Base-by-base conservation (phyloP, 2,329 filamentous ascomycete genomes). In the Drechslerella dactyloides region DNA sequence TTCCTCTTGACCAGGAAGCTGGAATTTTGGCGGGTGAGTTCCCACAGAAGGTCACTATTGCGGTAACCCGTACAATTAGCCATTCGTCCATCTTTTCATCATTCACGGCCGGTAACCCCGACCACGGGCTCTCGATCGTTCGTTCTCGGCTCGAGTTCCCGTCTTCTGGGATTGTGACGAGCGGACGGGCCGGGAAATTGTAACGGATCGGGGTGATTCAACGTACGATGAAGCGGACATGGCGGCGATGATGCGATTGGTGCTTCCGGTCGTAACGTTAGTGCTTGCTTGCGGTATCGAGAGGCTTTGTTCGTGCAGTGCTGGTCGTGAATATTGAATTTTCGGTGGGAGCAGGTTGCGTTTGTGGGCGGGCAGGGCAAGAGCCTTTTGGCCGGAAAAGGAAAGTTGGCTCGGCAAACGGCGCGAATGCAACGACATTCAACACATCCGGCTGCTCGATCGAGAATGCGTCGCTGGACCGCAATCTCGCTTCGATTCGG, bases 1-100 rank as follows among this genome's bases (percentile, higher is more conserved):
- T 87, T 89, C 84, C 90, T 90, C 90, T 96, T 96, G 82, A 93
- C 90, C 81, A 96, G 89, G 87, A 85, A 96, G 81, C 91, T 84
- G 85, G 96, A 96, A 84, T 91, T 88, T 85, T 83, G 83, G 84
- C 93, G 93, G 97, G 80, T 72, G 74, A 69, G 50, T 63, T 61
- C 30, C 55, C 40, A 68, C 57, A 73, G 58, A 27, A 73, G 69
- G n/a, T 73, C 69, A 58, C 69, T 73, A 58, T 48, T 23, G 21
- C 21, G 2, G n/a, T 21, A 46, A 13, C 40, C 21, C 30, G 13
- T 17, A 44, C 54, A 17, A 64, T 70, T 54, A 69, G 65, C 65
- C 58, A 52, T 40, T 53, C n/a, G 13, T 19, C 30, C 51, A 37
- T 48, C n/a, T 53, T n/a, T 57, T n/a, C 27, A 50, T 24, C 48